A percentile compares a stretch with the other conserved stretches of the same genome.
Evolutionary conservation across 2,329 filamentous ascomycete species (phyloP).

Genomic region (Aspergillus ustus): DNA sequence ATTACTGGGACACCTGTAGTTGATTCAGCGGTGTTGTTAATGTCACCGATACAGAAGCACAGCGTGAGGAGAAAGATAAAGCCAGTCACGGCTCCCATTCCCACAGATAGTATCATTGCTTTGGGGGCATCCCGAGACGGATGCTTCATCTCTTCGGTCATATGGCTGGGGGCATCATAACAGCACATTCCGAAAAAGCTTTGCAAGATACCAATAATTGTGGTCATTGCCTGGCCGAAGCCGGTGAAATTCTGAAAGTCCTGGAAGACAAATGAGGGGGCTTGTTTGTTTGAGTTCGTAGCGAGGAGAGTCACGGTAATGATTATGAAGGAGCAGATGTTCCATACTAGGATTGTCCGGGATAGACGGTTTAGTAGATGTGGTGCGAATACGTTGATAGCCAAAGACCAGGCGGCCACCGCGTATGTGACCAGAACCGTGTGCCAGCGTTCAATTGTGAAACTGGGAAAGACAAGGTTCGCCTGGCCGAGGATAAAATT

Average conservation of each 20-base stretch:
- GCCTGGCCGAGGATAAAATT: conserved; percentile 61
- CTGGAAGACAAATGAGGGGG: conserved; percentile 58
- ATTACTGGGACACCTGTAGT: conserved; percentile 58
- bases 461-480: conserved; percentile 56
- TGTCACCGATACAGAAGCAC: conserved; percentile 59
- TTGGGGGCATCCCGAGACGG: conserved; percentile 40
- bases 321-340: conserved; percentile 57
- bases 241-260: conserved; percentile 62
- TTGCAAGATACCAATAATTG: conserved; percentile 58
- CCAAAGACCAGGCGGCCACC: conserved; percentile 50
- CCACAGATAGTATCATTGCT: conserved; percentile 52
- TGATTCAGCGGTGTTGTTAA: conserved; percentile 51
- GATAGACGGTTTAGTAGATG: conserved; percentile 58
- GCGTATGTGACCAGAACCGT: conserved; percentile 57
- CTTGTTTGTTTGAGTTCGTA: conserved; percentile 57
- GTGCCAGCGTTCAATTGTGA: conserved; percentile 60
- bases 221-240: conserved; percentile 54
- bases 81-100: conserved; percentile 52
- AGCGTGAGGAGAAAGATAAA: conserved; percentile 55
- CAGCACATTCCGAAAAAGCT: conserved; percentile 58
- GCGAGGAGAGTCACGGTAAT: conserved; percentile 58
- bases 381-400: conserved; percentile 55
- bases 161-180: conserved; percentile 55
- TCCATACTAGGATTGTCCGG: conserved; percentile 56
- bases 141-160: conserved; percentile 49